These are phyloP conservation scores for Daldinia decipiens DNA, from an alignment of 495 filamentous ascomycete genomes.

Conservation along the genomic window DNA sequence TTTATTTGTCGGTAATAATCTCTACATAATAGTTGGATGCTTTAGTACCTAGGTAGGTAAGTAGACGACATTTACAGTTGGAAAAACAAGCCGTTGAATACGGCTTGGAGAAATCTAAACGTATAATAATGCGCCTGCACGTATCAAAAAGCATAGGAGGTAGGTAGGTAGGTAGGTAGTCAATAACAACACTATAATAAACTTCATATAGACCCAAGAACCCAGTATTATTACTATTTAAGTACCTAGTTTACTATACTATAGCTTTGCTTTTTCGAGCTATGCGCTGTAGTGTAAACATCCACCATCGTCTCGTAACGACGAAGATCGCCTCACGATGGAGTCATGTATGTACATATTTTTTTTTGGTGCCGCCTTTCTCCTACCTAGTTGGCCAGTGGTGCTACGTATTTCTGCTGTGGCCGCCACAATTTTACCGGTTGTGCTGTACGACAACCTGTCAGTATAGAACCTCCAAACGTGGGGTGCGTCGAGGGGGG, in stretches of 20 bases:
- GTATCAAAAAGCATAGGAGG: not conserved
- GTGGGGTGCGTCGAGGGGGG: constrained; percentile 4
- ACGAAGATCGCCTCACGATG: not conserved
- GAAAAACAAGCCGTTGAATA: not conserved
- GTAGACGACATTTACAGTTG: not conserved
- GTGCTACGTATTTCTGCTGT: constrained; percentile 42
- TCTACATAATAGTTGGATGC: no score
- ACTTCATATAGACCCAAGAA: not conserved
- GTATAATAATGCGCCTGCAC: not conserved
- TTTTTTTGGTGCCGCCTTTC: not conserved
- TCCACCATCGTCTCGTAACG: not conserved
- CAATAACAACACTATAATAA: not conserved
- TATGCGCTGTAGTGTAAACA: not conserved
- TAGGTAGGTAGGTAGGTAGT: no score
- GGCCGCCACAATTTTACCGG: constrained; percentile 47
- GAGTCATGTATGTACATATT: not conserved
- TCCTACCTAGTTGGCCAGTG: constrained; percentile 37
- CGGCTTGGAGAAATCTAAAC: not conserved
- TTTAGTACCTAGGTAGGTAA: no score
- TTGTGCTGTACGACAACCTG: constrained; percentile 32
- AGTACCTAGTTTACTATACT: not conserved
- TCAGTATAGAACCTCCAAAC: constrained; percentile 15
- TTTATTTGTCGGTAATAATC: not conserved
- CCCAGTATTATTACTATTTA: not conserved
- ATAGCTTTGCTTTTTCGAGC: constrained; percentile 2